phyloP scores from a whole-genome alignment of 1,139 yeast genomes.

The Pichia sp. region DNA sequence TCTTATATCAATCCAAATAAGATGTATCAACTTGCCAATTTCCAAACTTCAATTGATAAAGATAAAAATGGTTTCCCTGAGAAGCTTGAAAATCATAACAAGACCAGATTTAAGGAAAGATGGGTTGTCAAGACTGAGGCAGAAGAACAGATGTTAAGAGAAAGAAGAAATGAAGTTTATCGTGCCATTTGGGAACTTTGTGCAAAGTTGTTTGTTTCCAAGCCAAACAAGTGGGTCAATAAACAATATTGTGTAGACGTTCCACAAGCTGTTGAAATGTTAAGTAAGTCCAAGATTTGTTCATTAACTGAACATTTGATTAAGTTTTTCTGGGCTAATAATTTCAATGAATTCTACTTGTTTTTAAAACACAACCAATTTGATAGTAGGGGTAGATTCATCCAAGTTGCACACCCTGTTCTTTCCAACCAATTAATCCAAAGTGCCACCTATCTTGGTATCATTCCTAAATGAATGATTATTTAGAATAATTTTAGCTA shows the following conservation, averaged over 20 bases:
- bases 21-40: constrained; percentile 27
- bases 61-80: constrained; percentile 17
- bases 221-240: neutral
- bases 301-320: constrained; percentile 30
- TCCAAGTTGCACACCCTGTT: constrained; percentile 22
- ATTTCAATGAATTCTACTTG: constrained; percentile 22
- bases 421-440: constrained; percentile 27
- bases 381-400: constrained; percentile 9
- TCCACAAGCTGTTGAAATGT: constrained; percentile 4
- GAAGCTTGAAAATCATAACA: constrained; percentile 10
- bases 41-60: constrained; percentile 23
- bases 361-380: constrained; percentile 23
- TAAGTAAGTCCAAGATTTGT: constrained; percentile 22
- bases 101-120: constrained; percentile 13
- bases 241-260: neutral
- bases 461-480: constrained; percentile 21
- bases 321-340: constrained; percentile 30
- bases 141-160: constrained; percentile 3
- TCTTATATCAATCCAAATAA: constrained; percentile 30
- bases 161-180: constrained; percentile 21
- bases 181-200: constrained; percentile 25
- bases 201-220: constrained; percentile 18
- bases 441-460: constrained; percentile 29
- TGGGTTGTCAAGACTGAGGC: neutral
- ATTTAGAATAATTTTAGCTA: neutral